Base-by-base conservation (phyloP, 2,329 filamentous ascomycete genomes). In the Claviceps digitariae region DNA sequence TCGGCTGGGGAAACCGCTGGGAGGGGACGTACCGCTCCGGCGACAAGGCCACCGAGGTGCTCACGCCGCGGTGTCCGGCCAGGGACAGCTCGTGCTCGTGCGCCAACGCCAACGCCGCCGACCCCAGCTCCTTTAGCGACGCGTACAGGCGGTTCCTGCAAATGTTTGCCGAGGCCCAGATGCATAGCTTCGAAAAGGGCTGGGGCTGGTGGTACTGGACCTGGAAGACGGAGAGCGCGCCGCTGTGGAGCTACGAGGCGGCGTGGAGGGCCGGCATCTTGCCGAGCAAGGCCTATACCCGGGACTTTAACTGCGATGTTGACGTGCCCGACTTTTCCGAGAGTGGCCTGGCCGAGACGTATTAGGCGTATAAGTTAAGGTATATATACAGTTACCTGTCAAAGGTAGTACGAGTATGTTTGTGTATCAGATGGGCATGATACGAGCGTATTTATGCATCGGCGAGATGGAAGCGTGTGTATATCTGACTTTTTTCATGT, bases 191-290 rank as follows among this genome's bases (percentile, higher is more conserved):
- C 64, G 91, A 97, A 69, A 83, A 84, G 57, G 89, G 87, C 6
- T 93, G 87, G 84, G 93, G 93, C 49, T 98, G 93, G 93, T 96
- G 95, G 72, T 98, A 98, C 71, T 98, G 93, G 93, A 97, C 90
- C 36, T 95, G 93, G 91, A 81, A 90, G 70, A 95, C 91, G 31
- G 91, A 97, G 73, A 76, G 71, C 58, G 83, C 86, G 49, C 75
- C 83, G 55, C 89, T 96, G 71, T 98, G 93, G 93, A 95, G 90
- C 66, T 95, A 93, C 73, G 83, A 90, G 69, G 75, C 82, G 58
- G 90, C 89, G 0, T 73, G 90, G 57, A 77, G 77, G 51, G 86
- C 86, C 1, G 88, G 88, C 0, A 88, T 91, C 48, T 68, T 98
- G 70, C 93, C 93, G 2, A 66, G 72, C 41, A 84, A 87, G 71